Base-by-base conservation (phyloP, 805 yeast genomes). In the Lipomyces yamadae region DNA sequence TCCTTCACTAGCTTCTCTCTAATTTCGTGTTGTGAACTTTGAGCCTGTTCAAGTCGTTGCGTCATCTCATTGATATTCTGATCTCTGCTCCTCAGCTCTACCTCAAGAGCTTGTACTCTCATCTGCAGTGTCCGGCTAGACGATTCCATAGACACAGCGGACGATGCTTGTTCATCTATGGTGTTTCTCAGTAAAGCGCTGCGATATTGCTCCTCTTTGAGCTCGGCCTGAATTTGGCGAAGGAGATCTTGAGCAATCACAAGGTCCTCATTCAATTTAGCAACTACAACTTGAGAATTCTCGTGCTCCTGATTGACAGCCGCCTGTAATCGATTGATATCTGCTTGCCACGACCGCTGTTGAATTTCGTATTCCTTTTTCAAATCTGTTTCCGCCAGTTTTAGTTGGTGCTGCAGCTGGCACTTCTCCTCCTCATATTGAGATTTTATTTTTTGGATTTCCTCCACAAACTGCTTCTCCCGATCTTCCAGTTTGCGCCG, bases 1-100 rank as follows among this genome's bases (percentile, higher is more conserved):
- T 84, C 86, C 29, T 77, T 75, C 0, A 82, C 74, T 8, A 88
- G 75, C 39, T 78, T 75, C 8, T 77, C 76, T 37, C 79, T 79
- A 11, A 80, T 75, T 13, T 70, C 73, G 2, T 72, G 70, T 11
- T 78, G 73, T 15, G 78, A 77, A 6, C 69, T 63, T 30, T 72
- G 71, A 5, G 84, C 81, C 56, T 71, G 48, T 10, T 56, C 64
- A 2, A 72, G 54, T n/a, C 54, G 60, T 5, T 60, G 60, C 34
- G 72, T 58, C 62, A 79, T 56, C 2, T 71, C 64, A 13, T 60
- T 42, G 1, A 74, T 64, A 35, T 62, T 58, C 3, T 64, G 61
- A 5, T 74, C 71, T 37, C 75, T 72, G 2, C 42, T 24, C 3
- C 64, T 64, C 3, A 72, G 64, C 33, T 72, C 67, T 2, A 33